These are phyloP conservation scores for Gossypium rotundifolium DNA, from an alignment of 345 rosid species.

Conservation along the genomic window DNA sequence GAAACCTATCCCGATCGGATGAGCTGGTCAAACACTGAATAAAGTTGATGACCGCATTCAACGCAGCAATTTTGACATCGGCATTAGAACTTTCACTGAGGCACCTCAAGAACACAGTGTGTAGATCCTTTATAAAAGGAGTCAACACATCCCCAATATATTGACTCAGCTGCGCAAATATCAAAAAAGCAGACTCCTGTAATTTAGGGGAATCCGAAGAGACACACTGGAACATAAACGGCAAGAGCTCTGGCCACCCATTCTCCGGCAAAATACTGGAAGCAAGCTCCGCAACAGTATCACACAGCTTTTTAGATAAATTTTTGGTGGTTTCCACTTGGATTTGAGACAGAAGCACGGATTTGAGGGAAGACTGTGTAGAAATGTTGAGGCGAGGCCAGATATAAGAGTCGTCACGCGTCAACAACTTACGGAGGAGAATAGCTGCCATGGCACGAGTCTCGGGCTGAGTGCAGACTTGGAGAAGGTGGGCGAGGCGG, in stretches of 20 bases:
- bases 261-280: conserved; percentile 75
- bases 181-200: conserved; percentile 89
- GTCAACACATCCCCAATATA: conserved; percentile 77
- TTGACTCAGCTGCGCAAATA: conserved; percentile 88
- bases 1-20: conserved; percentile 85
- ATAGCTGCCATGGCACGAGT: conserved; percentile 92
- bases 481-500: conserved; percentile 80
- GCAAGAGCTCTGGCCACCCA: conserved; percentile 95
- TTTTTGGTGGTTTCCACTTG: conserved; percentile 79
- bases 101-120: conserved; percentile 73
- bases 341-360: conserved; percentile 58
- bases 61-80: conserved; percentile 90
- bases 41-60: conserved; percentile 88
- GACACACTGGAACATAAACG: conserved; percentile 92
- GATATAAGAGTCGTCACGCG: conserved; percentile 81
- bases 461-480: conserved; percentile 64
- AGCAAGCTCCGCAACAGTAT: conserved; percentile 92
- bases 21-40: conserved; percentile 76
- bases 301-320: conserved; percentile 82
- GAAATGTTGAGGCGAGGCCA: conserved; percentile 73
- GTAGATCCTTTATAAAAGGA: conserved; percentile 78
- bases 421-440: conserved; percentile 86
- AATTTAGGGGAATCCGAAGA: conserved; percentile 67
- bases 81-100: conserved; percentile 47
- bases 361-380: conserved; percentile 83